A percentile compares a stretch with the other conserved stretches of the same genome.
Conservation (phyloP, 1,284 basidiomycete genomes). For the Schizopora paradoxa region DNA sequence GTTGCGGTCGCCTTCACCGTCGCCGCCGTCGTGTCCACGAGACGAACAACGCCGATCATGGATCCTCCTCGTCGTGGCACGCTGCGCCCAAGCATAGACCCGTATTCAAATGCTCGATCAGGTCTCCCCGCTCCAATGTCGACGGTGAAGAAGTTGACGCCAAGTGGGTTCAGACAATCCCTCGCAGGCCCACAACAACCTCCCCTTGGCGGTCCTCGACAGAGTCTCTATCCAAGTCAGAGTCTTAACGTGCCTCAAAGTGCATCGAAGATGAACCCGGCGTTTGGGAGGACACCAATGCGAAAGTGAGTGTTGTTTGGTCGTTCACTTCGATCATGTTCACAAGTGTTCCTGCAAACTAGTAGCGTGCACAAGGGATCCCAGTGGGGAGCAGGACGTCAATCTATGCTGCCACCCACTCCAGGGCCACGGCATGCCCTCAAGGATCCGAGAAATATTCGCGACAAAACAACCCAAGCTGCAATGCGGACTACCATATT, state of each 20-base stretch:
- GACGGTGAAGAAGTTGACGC: constrained; percentile 58
- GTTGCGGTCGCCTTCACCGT: constrained; percentile 2
- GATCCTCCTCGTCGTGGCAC: constrained; percentile 53
- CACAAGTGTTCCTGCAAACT: constrained; percentile 16
- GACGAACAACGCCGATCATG: constrained; percentile 29
- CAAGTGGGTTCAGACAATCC: constrained; percentile 50
- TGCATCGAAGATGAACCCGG: constrained; percentile 48
- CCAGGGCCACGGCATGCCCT: constrained; percentile 43
- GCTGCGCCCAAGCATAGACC: constrained; percentile 49
- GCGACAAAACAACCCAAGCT: constrained; percentile 64
- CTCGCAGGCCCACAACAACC: constrained; percentile 55
- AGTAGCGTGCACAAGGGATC: constrained; percentile 66
- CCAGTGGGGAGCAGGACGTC: constrained; percentile 47
- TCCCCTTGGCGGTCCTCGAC: constrained; percentile 46
- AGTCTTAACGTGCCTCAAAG: constrained; percentile 65
- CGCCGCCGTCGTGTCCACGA: too few species aligned
- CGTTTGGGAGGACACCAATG: constrained; percentile 70
- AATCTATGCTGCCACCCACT: constrained; percentile 35
- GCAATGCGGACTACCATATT: constrained; percentile 73
- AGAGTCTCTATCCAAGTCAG: constrained; percentile 62
- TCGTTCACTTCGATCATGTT: constrained; percentile 1
- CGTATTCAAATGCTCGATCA: constrained; percentile 44
- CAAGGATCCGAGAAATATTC: constrained; percentile 72
- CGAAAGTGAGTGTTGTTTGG: constrained; percentile 47
- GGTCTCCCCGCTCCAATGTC: constrained; percentile 43